Percentiles rank a stretch among this genome's conserved stretches.
Conservation (phyloP, 495 filamentous ascomycete species). For the Penicillium ochrochloron region DNA sequence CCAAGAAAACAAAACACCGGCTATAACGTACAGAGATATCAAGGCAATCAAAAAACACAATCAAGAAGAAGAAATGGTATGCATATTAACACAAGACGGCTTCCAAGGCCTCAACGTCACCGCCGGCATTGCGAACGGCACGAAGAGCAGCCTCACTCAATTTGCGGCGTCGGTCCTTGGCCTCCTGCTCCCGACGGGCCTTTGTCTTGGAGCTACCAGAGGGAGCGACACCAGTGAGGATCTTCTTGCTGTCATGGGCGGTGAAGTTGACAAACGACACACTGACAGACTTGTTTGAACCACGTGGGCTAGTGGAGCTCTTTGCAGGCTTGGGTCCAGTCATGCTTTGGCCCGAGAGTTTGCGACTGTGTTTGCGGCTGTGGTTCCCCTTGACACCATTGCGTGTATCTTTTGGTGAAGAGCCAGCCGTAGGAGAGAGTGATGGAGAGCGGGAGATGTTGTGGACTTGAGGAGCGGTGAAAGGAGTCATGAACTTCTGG, state of each 20-base stretch:
- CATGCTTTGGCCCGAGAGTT: slow-evolving; percentile 45
- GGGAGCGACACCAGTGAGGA: slow-evolving; percentile 90
- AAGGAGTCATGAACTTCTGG: slow-evolving; percentile 39
- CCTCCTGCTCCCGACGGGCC: slow-evolving; percentile 84
- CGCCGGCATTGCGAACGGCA: slow-evolving; percentile 78
- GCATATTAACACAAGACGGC: slow-evolving; percentile 45
- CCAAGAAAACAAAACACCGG: slow-evolving; percentile 23
- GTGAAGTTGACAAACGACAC: slow-evolving; percentile 93
- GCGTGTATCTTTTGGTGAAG: slow-evolving; percentile 34
- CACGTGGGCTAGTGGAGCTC: slow-evolving; percentile 39
- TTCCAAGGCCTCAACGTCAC: slow-evolving; percentile 66
- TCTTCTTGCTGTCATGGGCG: slow-evolving; percentile 74
- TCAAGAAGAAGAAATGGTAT: slow-evolving; percentile 12
- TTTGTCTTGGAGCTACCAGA: slow-evolving; percentile 93
- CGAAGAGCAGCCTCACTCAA: slow-evolving; percentile 73
- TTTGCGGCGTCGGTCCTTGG: slow-evolving; percentile 74
- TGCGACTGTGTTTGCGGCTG: slow-evolving; percentile 42
- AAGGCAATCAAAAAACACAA: slow-evolving; percentile 22
- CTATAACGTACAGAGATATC: slow-evolving; percentile 24
- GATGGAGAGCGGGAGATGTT: slow-evolving; percentile 43
- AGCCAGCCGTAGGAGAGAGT: slow-evolving; percentile 41
- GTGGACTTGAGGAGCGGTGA: slow-evolving; percentile 35
- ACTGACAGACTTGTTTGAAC: slow-evolving; percentile 43
- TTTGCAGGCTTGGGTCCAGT: slow-evolving; percentile 43
- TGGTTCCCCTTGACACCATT: slow-evolving; percentile 33